phyloP scores from a whole-genome alignment of 139 green algal genomes.

The Chlorella sorokiniana region DNA sequence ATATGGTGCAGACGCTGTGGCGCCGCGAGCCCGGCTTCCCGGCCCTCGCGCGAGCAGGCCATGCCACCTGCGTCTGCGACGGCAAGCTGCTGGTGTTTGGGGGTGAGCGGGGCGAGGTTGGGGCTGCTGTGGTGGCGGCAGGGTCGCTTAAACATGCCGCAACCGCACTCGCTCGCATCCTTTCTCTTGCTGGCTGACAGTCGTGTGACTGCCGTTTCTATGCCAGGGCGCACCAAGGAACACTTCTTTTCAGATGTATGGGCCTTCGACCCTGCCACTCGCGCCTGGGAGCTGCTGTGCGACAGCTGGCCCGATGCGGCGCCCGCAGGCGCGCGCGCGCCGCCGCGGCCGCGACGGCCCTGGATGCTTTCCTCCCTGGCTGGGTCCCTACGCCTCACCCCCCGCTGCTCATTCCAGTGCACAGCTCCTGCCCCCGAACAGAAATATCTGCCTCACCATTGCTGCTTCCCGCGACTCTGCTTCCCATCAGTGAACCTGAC shows the following conservation, averaged over 20 bases:
- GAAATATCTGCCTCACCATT: background rate
- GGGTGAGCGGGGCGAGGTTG: background rate
- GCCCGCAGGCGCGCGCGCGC: background rate
- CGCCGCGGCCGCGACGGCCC: background rate
- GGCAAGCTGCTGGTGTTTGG: slow-evolving; percentile 1
- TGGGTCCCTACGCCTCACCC: no score
- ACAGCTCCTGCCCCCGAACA: no score
- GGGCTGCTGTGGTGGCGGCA: background rate
- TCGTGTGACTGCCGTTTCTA: no score
- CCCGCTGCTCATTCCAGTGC: no score
- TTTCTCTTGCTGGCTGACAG: background rate
- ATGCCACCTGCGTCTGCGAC: background rate
- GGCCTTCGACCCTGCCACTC: background rate
- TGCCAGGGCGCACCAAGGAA: background rate
- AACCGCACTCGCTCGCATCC: background rate
- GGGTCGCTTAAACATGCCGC: background rate
- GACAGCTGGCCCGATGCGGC: slow-evolving; percentile 1
- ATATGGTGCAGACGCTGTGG: background rate
- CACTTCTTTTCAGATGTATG: background rate
- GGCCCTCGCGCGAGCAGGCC: background rate
- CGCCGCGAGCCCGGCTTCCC: background rate
- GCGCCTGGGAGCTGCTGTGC: slow-evolving; percentile 4
- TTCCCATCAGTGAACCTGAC: no score
- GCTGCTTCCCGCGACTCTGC: background rate
- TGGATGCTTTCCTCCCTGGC: no score